A percentile compares a stretch with the other conserved stretches of the same genome.
Evolutionary conservation across 164 flowering plant genomes (phyloP).

Genomic region (Saururus chinensis): DNA sequence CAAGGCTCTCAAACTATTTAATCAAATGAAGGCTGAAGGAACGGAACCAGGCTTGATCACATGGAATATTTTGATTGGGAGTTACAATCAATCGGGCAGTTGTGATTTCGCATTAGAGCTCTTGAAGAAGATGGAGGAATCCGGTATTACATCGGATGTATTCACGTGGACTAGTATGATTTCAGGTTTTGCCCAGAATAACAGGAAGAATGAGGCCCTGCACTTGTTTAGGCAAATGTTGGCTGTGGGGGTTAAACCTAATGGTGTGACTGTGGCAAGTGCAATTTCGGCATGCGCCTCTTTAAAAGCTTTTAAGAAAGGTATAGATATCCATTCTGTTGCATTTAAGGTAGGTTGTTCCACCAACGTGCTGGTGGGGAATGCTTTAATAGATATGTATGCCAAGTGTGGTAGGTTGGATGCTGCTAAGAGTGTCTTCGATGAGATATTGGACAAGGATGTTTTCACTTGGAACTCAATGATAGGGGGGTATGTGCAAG

Average conservation of each 20-base stretch:
- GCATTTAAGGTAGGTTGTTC: constrained; percentile 13
- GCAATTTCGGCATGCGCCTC: constrained; percentile 21
- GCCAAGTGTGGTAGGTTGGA: constrained; percentile 21
- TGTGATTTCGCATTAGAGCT: constrained; percentile 20
- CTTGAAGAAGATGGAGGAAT: constrained; percentile 18
- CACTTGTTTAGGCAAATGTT: constrained; percentile 19
- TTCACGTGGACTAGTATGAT: constrained; percentile 27
- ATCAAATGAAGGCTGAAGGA: constrained; percentile 18
- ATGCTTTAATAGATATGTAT: constrained; percentile 22
- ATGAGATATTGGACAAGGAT: constrained; percentile 14
- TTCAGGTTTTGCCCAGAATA: constrained; percentile 22
- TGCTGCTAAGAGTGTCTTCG: constrained; percentile 15
- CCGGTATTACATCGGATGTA: constrained; percentile 18
- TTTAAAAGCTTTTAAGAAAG: constrained; percentile 13
- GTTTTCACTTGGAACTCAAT: constrained; percentile 22
- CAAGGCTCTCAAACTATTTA: constrained; percentile 14
- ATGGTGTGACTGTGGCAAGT: constrained; percentile 21
- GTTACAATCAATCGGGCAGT: constrained; percentile 18
- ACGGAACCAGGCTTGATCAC: constrained; percentile 18
- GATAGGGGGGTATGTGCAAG: constrained; percentile 23
- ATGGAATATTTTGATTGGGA: constrained; percentile 22
- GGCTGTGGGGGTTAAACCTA: constrained; percentile 17
- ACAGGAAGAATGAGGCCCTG: constrained; percentile 17
- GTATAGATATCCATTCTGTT: constrained; percentile 18
- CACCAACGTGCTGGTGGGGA: constrained; percentile 15